Evolutionary conservation across 2,329 filamentous ascomycete genomes (phyloP), one percentile per base, ranked within the genome.

Genomic region (Verticillium alfalfae): DNA sequence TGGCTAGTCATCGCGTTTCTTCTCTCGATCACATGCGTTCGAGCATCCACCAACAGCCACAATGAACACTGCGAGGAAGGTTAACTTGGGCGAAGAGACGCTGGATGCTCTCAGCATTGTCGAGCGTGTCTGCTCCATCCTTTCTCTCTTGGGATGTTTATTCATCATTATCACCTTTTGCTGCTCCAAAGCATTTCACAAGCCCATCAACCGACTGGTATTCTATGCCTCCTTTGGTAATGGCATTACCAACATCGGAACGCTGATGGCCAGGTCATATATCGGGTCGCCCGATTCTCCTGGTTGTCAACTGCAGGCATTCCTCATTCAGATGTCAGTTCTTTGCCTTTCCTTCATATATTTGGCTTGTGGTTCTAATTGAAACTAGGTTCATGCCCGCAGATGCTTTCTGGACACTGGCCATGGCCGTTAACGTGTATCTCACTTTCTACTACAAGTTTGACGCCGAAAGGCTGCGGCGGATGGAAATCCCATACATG

Each of bases 161-260:
- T 86, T 93, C 71, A 89, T 93, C 69, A 86, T 94, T 60, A 67
- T 79, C 61, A 93, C 90, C 3, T 95, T 93, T 70, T 75, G 84
- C 36, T 73, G 75, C n/a, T 91, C 88, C 37, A 82, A 80, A 16
- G 81, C 82, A 5, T 95, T 95, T 71, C 89, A 90, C 69, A 94
- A 93, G 70, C 90, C 91, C n/a, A 93, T 95, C 76, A 95, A 95
- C 70, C 83, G 92, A 18, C 81, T 96, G 0, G 88, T 94, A 10
- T 94, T 96, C 73, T 95, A 90, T 72, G 91, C 92, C 7, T 90
- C 89, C 0, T 89, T 91, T 70, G 92, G 91, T 9, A 96, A 96
- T 69, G 81, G 94, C 67, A 80, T 93, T 74, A 86, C 85, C 64
- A 94, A 92, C 71, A 82, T 92, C 18, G 91, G 88, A 1, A 93